Evolutionary conservation across 768 basidiomycete genomes (phyloP).

Genomic region (Mycena haematopus): DNA sequence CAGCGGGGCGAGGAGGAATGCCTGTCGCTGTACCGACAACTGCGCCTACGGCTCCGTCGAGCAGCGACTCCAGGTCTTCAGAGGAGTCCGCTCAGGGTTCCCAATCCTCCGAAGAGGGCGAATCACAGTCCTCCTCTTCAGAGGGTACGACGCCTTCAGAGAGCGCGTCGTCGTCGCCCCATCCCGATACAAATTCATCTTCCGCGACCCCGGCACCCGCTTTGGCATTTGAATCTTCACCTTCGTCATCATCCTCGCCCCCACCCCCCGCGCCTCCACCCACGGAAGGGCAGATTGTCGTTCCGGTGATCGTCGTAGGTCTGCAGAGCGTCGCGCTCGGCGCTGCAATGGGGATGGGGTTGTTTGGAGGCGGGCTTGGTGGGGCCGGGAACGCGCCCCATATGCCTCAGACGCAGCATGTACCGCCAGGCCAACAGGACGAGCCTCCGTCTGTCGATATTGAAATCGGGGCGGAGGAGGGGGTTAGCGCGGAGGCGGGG

Average conservation of each 20-base stretch:
- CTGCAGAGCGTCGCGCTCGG: slow-evolving; percentile 63
- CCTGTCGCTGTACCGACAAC: slow-evolving; percentile 6
- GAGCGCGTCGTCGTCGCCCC: too few species aligned
- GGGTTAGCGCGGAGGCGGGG: not conserved
- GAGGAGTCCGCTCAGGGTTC: too few species aligned
- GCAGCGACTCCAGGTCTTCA: too few species aligned
- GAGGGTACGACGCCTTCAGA: too few species aligned
- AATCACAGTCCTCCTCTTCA: too few species aligned
- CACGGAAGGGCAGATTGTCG: slow-evolving; percentile 51
- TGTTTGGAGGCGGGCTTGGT: slow-evolving; percentile 8
- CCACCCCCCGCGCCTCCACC: not conserved
- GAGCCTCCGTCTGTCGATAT: too few species aligned
- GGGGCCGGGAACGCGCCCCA: not conserved
- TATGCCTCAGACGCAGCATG: not conserved
- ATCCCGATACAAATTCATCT: too few species aligned
- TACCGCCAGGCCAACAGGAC: too few species aligned
- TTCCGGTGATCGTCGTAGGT: slow-evolving; percentile 86
- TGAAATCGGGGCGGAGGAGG: not conserved
- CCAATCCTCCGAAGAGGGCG: too few species aligned
- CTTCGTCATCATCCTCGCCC: not conserved
- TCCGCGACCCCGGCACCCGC: too few species aligned
- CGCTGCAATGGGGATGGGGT: slow-evolving; percentile 34
- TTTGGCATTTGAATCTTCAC: not conserved
- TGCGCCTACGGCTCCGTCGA: slow-evolving; percentile 1
- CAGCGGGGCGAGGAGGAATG: not conserved